Percentiles rank a stretch among this genome's conserved stretches.
These are phyloP conservation scores for Pseudocohnilembus persalinus DNA, from an alignment of 169 alveolate genomes.

Conservation along the genomic window DNA sequence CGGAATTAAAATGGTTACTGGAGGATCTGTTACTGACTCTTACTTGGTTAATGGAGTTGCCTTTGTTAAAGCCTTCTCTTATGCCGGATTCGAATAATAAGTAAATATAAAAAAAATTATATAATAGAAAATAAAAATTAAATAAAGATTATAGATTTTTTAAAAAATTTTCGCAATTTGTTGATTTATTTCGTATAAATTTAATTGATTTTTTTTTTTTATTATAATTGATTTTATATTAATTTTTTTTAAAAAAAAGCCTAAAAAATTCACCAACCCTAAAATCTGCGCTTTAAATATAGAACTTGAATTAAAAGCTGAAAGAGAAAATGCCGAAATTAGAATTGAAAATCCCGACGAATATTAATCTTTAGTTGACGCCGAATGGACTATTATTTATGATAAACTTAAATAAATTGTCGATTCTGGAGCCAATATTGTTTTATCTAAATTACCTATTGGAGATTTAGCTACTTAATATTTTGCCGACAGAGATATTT, in stretches of 20 bases:
- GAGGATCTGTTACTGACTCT: slow-evolving; percentile 94
- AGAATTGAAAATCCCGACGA: slow-evolving; percentile 91
- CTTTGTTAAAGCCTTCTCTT: slow-evolving; percentile 97
- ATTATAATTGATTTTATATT: too few species aligned
- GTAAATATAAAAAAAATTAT: neutral
- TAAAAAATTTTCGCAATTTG: too few species aligned
- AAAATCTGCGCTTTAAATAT: slow-evolving; percentile 93
- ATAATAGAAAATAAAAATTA: too few species aligned
- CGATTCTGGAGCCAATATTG: slow-evolving; percentile 86
- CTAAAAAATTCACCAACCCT: slow-evolving; percentile 93
- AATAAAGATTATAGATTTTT: too few species aligned
- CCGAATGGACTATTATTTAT: slow-evolving; percentile 97
- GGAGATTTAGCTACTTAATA: slow-evolving; percentile 99
- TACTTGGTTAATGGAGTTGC: slow-evolving; percentile 97
- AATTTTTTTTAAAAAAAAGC: slow-evolving; percentile 34
- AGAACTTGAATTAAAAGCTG: slow-evolving; percentile 98
- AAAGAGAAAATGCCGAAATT: slow-evolving; percentile 99
- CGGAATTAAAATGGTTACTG: slow-evolving; percentile 97
- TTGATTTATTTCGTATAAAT: too few species aligned
- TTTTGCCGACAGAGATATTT: slow-evolving; percentile 91
- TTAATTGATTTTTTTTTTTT: too few species aligned
- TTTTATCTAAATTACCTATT: slow-evolving; percentile 95
- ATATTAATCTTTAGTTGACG: slow-evolving; percentile 96
- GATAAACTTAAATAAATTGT: slow-evolving; percentile 93
- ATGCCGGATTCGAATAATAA: slow-evolving; percentile 99